These are phyloP conservation scores for Globisporangium apiculatum DNA, from an alignment of 352 stramenopile species.

Conservation along the genomic window DNA sequence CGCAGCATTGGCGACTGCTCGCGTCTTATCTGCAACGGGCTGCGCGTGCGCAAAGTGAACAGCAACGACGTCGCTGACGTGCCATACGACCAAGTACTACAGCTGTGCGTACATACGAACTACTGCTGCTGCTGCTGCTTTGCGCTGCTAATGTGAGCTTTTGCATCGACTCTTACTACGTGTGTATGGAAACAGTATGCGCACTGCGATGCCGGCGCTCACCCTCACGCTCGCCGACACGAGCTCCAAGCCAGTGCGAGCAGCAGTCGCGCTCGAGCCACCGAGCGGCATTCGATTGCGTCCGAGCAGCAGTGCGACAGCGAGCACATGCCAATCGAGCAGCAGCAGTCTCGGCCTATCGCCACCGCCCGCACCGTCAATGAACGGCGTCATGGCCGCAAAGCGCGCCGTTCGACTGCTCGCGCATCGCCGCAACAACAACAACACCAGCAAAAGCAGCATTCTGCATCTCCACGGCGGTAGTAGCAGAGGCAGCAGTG, in stretches of 20 bases:
- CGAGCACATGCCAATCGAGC: neutral
- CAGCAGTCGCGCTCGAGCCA: neutral
- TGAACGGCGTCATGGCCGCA: neutral
- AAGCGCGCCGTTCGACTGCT: neutral
- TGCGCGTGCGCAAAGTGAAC: slow-evolving; percentile 45
- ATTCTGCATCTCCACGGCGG: slow-evolving; percentile 9
- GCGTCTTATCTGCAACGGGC: slow-evolving; percentile 29
- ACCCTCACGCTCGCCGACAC: slow-evolving; percentile 43
- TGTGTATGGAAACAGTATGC: slow-evolving; percentile 24
- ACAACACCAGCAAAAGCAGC: slow-evolving; percentile 5
- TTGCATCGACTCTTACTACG: neutral
- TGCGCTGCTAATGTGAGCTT: neutral
- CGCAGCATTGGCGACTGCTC: slow-evolving; percentile 34
- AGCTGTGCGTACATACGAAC: slow-evolving; percentile 16
- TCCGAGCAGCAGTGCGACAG: slow-evolving; percentile 2
- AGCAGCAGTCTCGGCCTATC: slow-evolving; percentile 2
- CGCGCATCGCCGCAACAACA: neutral
- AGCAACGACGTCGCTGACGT: slow-evolving; percentile 26
- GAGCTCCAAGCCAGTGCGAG: slow-evolving; percentile 6
- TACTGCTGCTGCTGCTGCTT: no score
- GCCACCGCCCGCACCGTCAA: neutral
- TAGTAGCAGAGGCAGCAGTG: no score
- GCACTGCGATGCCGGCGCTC: slow-evolving; percentile 28
- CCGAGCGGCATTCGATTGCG: neutral
- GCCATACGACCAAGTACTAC: slow-evolving; percentile 37